Percentiles rank a stretch among this genome's conserved stretches.
Evolutionary conservation across 176 grass and related monocot species (phyloP).

Genomic region (Rhynchospora tenuis): DNA sequence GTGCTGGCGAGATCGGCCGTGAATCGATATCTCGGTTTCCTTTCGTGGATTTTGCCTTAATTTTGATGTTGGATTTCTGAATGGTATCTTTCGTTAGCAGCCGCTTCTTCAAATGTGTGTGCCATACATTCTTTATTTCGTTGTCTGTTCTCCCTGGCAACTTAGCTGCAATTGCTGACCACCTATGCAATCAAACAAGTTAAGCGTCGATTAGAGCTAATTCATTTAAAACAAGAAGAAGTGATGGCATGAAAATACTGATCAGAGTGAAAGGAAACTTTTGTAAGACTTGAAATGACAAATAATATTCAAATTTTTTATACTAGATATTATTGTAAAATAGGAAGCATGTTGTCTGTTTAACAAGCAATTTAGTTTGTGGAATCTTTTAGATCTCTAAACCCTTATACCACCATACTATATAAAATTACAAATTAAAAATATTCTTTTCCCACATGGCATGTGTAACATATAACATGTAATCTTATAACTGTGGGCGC

Average conservation of each 20-base stretch:
- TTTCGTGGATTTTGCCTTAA: slow-evolving; percentile 21
- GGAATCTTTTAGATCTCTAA: background rate
- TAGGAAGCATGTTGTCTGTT: background rate
- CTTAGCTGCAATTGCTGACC: slow-evolving; percentile 77
- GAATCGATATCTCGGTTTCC: slow-evolving; percentile 8
- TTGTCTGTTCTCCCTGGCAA: slow-evolving; percentile 80
- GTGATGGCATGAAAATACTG: background rate
- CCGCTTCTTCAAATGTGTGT: slow-evolving; percentile 87
- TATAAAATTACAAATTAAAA: background rate
- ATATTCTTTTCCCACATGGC: background rate
- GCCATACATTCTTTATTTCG: slow-evolving; percentile 97
- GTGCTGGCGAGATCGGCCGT: slow-evolving; percentile 29
- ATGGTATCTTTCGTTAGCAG: slow-evolving; percentile 19
- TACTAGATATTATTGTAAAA: background rate
- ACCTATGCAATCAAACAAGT: slow-evolving; percentile 28
- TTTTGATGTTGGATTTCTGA: slow-evolving; percentile 9
- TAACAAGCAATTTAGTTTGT: background rate
- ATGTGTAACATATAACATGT: background rate
- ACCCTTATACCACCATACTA: background rate
- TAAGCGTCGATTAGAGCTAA: slow-evolving; percentile 14
- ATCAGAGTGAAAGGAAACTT: background rate
- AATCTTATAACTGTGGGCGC: background rate
- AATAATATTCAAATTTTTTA: background rate
- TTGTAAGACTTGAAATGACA: background rate
- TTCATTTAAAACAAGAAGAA: background rate